Conservation (phyloP, 2,329 filamentous ascomycete species). For the Fonsecaea nubica region DNA sequence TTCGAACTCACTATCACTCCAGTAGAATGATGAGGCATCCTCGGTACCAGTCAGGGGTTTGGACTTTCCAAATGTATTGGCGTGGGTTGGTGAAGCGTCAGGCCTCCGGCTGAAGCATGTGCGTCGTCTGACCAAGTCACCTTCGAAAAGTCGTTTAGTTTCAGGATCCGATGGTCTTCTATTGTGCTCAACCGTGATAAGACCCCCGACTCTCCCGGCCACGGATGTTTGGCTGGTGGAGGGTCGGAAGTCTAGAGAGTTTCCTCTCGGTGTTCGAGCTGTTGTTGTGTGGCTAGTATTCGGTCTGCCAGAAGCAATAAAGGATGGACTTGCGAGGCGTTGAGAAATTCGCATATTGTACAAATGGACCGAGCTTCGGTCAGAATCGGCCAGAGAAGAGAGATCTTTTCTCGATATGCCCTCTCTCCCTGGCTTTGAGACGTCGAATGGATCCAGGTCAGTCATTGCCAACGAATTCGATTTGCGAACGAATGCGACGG, state of each 20-base stretch:
- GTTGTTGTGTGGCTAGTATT: slow-evolving; percentile 29
- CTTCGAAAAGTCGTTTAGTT: slow-evolving; percentile 36
- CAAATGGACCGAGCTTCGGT: slow-evolving; percentile 38
- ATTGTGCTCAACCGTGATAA: slow-evolving; percentile 33
- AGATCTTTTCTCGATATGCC: slow-evolving; percentile 18
- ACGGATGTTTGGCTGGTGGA: slow-evolving; percentile 7
- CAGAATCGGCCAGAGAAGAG: slow-evolving; percentile 24
- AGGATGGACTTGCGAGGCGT: slow-evolving; percentile 38
- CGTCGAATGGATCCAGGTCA: background rate
- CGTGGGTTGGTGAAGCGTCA: background rate
- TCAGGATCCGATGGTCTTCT: slow-evolving; percentile 37
- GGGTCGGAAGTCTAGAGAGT: slow-evolving; percentile 15
- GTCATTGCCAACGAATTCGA: background rate
- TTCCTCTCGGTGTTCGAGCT: background rate
- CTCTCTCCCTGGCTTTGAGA: slow-evolving; percentile 12
- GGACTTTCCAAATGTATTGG: background rate
- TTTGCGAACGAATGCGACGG: background rate
- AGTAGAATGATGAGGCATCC: slow-evolving; percentile 37
- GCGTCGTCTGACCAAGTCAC: slow-evolving; percentile 8
- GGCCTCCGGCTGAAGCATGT: slow-evolving; percentile 1
- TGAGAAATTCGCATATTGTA: slow-evolving; percentile 42
- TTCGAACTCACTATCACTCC: slow-evolving; percentile 29
- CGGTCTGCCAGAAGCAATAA: slow-evolving; percentile 25
- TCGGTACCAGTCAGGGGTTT: slow-evolving; percentile 7
- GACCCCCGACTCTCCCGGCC: slow-evolving; percentile 9